Percentiles rank a stretch among this genome's conserved stretches.
Evolutionary conservation across 2,329 filamentous ascomycete species (phyloP).

Genomic region (Penicillium sp.): DNA sequence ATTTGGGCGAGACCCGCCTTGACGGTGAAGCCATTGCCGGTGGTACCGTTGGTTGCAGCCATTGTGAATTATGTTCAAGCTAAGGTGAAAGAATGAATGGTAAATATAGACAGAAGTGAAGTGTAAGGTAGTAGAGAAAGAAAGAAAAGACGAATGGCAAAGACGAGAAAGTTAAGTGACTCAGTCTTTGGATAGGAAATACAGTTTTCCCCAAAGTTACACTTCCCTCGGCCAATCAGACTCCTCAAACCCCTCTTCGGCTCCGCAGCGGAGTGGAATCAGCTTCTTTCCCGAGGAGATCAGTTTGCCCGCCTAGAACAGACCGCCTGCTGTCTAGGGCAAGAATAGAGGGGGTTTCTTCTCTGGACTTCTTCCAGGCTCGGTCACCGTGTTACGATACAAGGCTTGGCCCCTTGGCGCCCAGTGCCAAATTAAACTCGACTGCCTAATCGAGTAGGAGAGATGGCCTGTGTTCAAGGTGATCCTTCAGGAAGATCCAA

Average conservation of each 20-base stretch:
- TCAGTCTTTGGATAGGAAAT: slow-evolving; percentile 18
- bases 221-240: slow-evolving; percentile 16
- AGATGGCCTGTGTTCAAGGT: background rate
- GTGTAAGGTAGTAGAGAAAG: slow-evolving; percentile 7
- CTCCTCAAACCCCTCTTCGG: slow-evolving; percentile 11
- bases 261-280: slow-evolving; percentile 2
- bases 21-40: slow-evolving; percentile 69
- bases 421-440: background rate
- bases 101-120: slow-evolving; percentile 6
- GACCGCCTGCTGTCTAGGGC: slow-evolving; percentile 16
- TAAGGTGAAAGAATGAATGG: background rate
- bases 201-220: slow-evolving; percentile 19
- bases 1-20: slow-evolving; percentile 96
- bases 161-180: slow-evolving; percentile 16
- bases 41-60: slow-evolving; percentile 36
- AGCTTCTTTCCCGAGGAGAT: slow-evolving; percentile 15
- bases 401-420: background rate
- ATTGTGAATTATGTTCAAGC: slow-evolving; percentile 28
- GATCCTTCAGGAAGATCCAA: background rate
- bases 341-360: background rate
- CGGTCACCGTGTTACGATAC: background rate
- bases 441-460: background rate
- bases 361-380: background rate
- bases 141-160: slow-evolving; percentile 5
- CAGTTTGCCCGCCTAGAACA: background rate